Conservation (phyloP, 176 grass and related monocot genomes). For the Zea mays region Zm-B73-REFERENCE-NAM-5.0 NC_050099.1:226350501-226351000, state of each 20-base stretch:
- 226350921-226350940: background rate
- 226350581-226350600: slow-evolving; percentile 36
- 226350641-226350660: slow-evolving; percentile 86
- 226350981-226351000: slow-evolving; percentile 47
- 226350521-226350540: background rate
- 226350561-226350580: slow-evolving; percentile 1
- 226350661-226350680: slow-evolving; percentile 75
- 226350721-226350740: background rate
- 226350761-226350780: slow-evolving; percentile 1
- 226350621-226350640: slow-evolving; percentile 84
- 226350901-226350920: background rate
- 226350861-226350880: slow-evolving; percentile 76
- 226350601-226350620: slow-evolving; percentile 59
- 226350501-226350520: background rate
- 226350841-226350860: slow-evolving; percentile 70
- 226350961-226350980: slow-evolving; percentile 54
- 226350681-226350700: slow-evolving; percentile 78
- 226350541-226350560: slow-evolving; percentile 1
- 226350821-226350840: slow-evolving; percentile 62
- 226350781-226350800: slow-evolving; percentile 4
- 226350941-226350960: slow-evolving; percentile 23
- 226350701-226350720: slow-evolving; percentile 72
- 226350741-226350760: background rate
- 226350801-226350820: slow-evolving; percentile 63
- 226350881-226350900: slow-evolving; percentile 50